phyloP scores from a whole-genome alignment of 2,329 filamentous ascomycete genomes.

The Stagonosporopsis vannaccii region DNA sequence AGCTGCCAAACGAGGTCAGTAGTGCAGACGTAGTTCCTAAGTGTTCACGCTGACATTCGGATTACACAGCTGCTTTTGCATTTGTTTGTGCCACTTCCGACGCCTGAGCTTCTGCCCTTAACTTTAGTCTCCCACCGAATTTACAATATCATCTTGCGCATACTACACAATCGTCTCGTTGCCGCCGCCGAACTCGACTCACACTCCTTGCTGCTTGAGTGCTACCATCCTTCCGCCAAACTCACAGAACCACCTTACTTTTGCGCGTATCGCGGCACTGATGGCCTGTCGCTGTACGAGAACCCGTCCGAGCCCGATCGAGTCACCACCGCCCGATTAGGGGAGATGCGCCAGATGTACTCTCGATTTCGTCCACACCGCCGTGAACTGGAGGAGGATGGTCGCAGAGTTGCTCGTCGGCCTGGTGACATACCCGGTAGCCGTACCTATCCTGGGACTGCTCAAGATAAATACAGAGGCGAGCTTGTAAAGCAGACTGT shows the following conservation, averaged over 20 bases:
- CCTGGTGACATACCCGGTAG: conserved; percentile 58
- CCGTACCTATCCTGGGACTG: conserved; percentile 46
- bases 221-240: conserved; percentile 75
- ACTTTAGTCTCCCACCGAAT: conserved; percentile 68
- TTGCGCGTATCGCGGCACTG: conserved; percentile 72
- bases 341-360: conserved; percentile 66
- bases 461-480: conserved; percentile 40
- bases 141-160: conserved; percentile 67
- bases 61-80: conserved; percentile 51
- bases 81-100: conserved; percentile 52
- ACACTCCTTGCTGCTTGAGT: conserved; percentile 77
- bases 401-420: conserved; percentile 46
- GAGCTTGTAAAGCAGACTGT: conserved; percentile 66
- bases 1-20: conserved; percentile 49
- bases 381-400: conserved; percentile 57
- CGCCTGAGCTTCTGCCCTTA: conserved; percentile 59
- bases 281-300: conserved; percentile 60
- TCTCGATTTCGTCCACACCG: conserved; percentile 73
- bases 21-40: not conserved
- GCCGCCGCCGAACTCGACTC: conserved; percentile 64
- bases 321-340: conserved; percentile 48
- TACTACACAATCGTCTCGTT: conserved; percentile 70
- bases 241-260: conserved; percentile 72
- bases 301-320: conserved; percentile 41
- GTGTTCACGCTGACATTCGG: conserved; percentile 22